phyloP scores from a whole-genome alignment of 805 yeast genomes.

The Brettanomyces naardenensis region DNA sequence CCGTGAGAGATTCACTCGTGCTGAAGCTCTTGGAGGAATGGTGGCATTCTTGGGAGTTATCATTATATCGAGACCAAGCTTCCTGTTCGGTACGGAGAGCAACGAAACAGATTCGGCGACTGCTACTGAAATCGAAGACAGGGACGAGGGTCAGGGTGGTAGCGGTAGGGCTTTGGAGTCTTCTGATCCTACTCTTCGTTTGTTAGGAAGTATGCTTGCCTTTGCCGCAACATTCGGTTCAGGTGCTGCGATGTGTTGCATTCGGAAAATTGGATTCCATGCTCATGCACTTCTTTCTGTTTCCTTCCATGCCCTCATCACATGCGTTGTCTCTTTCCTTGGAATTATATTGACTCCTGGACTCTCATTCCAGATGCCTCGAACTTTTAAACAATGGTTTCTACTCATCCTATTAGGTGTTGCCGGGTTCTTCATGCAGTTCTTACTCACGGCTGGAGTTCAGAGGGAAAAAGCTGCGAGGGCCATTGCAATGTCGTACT shows the following conservation, averaged over 20 bases:
- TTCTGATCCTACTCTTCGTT: conserved; percentile 38
- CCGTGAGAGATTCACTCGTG: conserved; percentile 54
- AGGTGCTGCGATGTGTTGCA: conserved; percentile 57
- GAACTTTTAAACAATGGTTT: conserved; percentile 56
- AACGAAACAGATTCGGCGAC: conserved; percentile 2
- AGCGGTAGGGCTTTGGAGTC: conserved; percentile 29
- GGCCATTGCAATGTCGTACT: conserved; percentile 67
- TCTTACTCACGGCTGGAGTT: conserved; percentile 69
- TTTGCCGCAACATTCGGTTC: conserved; percentile 65
- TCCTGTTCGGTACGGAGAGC: conserved; percentile 42
- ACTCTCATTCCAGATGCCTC: conserved; percentile 53
- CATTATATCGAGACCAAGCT: conserved; percentile 74
- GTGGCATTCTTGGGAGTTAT: conserved; percentile 70
- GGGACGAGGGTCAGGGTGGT: conserved; percentile 23
- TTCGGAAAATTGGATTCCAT: conserved; percentile 65
- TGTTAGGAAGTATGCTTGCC: conserved; percentile 58
- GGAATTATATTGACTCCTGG: conserved; percentile 52
- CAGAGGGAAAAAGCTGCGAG: conserved; percentile 75
- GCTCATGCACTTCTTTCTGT: conserved; percentile 82
- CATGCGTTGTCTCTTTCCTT: conserved; percentile 44
- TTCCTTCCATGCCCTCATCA: conserved; percentile 60
- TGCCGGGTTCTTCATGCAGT: conserved; percentile 80
- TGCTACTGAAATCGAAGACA: conserved; percentile 10
- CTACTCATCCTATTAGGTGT: conserved; percentile 56
- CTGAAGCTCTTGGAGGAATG: conserved; percentile 64